Evolutionary conservation across 257 asterid genomes (phyloP).

Genomic region (Euphrasia confusa): DNA sequence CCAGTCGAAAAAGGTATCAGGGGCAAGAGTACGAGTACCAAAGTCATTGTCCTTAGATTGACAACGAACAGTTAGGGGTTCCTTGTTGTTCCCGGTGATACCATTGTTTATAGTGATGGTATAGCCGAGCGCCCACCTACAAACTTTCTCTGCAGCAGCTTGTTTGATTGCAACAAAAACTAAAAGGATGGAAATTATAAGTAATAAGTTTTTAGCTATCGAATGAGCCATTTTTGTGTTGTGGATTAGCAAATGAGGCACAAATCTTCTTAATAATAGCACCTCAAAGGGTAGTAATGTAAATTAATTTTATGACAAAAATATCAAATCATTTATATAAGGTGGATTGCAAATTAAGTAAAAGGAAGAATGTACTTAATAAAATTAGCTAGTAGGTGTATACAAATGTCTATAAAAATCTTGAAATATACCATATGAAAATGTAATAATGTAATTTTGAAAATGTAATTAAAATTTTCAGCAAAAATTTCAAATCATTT

Average conservation of each 20-base stretch:
- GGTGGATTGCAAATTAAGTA: no score
- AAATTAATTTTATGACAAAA: background rate
- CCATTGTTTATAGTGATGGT: background rate
- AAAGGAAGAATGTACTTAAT: no score
- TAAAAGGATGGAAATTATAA: background rate
- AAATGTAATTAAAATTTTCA: background rate
- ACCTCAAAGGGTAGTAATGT: background rate
- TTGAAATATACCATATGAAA: no score
- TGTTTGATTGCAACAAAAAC: background rate
- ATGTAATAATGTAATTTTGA: background rate
- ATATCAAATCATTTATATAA: no score
- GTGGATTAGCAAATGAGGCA: background rate
- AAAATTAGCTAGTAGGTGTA: no score
- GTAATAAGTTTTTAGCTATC: background rate
- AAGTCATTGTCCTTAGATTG: background rate
- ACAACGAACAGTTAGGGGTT: conserved; percentile 3
- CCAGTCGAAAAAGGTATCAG: background rate
- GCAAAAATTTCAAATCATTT: no score
- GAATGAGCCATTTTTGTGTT: background rate
- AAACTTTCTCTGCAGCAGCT: background rate
- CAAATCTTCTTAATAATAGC: background rate
- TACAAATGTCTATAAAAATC: no score
- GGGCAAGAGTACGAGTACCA: background rate
- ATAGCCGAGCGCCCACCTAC: background rate
- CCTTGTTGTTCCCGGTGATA: background rate